Evolutionary conservation across 2,329 filamentous ascomycete genomes (phyloP).

Genomic region (Raffaelea arxii): DNA sequence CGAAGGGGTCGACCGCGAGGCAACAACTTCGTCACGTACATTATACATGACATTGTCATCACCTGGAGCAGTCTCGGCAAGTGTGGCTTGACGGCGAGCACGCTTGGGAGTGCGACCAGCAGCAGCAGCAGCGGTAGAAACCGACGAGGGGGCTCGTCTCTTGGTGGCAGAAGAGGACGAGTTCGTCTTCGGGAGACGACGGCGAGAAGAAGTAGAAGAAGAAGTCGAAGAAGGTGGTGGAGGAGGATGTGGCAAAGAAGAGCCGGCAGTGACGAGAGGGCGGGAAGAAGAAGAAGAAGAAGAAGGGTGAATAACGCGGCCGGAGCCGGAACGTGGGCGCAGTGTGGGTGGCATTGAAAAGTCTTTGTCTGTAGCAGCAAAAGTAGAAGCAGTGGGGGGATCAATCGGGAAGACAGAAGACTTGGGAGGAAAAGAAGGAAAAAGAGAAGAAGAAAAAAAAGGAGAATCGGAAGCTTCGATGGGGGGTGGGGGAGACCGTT

Average conservation of each 20-base stretch:
- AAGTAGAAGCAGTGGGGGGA: conserved; percentile 32
- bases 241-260: too few species aligned
- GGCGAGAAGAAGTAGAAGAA: too few species aligned
- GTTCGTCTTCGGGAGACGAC: conserved; percentile 33
- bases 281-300: conserved; percentile 29
- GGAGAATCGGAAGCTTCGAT: too few species aligned
- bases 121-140: conserved; percentile 15
- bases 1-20: too few species aligned
- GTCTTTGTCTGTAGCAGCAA: conserved; percentile 14
- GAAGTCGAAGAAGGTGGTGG: conserved; percentile 33
- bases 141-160: conserved; percentile 22
- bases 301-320: conserved; percentile 36
- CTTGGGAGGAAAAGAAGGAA: conserved; percentile 26
- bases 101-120: conserved; percentile 17
- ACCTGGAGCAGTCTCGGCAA: conserved; percentile 20
- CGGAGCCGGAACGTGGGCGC: too few species aligned
- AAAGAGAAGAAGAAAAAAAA: conserved; percentile 17
- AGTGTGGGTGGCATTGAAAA: too few species aligned
- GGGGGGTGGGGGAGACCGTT: too few species aligned
- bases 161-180: conserved; percentile 25
- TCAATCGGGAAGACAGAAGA: conserved; percentile 13
- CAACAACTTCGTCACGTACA: too few species aligned
- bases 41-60: background rate
- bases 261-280: too few species aligned
- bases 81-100: conserved; percentile 27